Evolutionary conservation across 305 asterid genomes (phyloP), one percentile per base, ranked within the genome.

Genomic region (Fraxinus nigra): DNA sequence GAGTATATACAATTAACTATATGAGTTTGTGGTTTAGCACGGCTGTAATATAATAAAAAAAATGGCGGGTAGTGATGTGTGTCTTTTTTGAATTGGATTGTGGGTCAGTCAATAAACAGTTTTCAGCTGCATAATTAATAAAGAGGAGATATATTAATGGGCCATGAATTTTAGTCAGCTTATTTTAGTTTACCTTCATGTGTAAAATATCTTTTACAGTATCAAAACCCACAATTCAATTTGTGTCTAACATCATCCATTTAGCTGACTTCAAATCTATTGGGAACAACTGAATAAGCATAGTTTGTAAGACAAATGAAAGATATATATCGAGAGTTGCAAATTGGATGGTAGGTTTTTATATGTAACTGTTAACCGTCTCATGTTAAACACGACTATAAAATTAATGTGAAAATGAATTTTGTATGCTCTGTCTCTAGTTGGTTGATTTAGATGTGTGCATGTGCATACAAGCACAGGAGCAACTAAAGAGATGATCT

Each of bases 281-380:
- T n/a, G 24, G 20, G 24, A 54, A n/a, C 24, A 54, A 22, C 63
- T 54, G 63, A 54, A 54, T 54, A 5, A 18, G 63, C 63, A 54
- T 54, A 54, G 63, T n/a, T n/a, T n/a, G 63, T n/a, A 54, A n/a
- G 24, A 54, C 63, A 54, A 56, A 56, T 56, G 67, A 20, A 56
- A 56, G 28, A 56, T 56, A 56, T 18, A 56, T 56, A 56, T 56
- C 10, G 26, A 20, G 13, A 56, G 28, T 20, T 56, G 67, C 67
- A 56, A 56, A 56, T 56, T 56, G 67, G 67, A 56, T 56, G 67
- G 13, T 56, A 18, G 67, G 67, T 56, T 56, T 56, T 56, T 22
- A 20, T 56, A 56, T 56, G 67, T 56, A 93, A 78, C 92, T 97
- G 98, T 88, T 93, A 91, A 92, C 98, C 65, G 90, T 88, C 32